These are phyloP conservation scores for Cytospora piceae DNA, from an alignment of 2,329 filamentous ascomycete species.

Conservation along the genomic window DNA sequence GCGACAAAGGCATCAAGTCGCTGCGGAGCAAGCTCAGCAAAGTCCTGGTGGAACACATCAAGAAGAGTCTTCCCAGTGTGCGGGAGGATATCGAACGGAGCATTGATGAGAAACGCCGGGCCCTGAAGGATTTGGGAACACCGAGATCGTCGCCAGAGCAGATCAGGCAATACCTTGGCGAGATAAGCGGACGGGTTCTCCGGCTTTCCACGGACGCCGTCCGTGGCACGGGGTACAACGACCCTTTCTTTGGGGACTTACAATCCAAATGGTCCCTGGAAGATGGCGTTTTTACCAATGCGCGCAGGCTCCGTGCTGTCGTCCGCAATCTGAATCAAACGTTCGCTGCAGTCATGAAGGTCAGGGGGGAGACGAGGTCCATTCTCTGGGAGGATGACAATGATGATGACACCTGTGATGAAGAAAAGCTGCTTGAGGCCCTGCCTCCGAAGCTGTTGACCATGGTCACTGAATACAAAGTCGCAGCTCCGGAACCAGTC, in stretches of 20 bases:
- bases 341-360: conserved; percentile 8
- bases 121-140: conserved; percentile 1
- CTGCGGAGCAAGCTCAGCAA: conserved; percentile 17
- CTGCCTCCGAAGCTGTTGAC: neutral
- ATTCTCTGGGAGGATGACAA: neutral
- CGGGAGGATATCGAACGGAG: conserved; percentile 5
- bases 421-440: neutral
- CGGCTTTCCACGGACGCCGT: conserved; percentile 7
- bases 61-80: neutral
- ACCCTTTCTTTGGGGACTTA: conserved; percentile 15
- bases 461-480: neutral
- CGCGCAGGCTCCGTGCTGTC: conserved; percentile 6
- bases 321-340: conserved; percentile 14
- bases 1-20: conserved; percentile 11
- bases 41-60: conserved; percentile 14
- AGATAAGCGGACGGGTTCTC: neutral
- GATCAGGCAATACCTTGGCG: conserved; percentile 9
- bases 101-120: conserved; percentile 6
- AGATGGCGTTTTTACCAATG: neutral
- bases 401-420: neutral
- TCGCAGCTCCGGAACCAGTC: neutral
- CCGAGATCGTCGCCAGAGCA: conserved; percentile 7
- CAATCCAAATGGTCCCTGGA: neutral
- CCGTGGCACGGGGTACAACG: conserved; percentile 1
- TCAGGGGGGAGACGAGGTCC: neutral